Evolutionary conservation across 2,329 filamentous ascomycete species (phyloP).

Genomic region (Xylaria sp.): DNA sequence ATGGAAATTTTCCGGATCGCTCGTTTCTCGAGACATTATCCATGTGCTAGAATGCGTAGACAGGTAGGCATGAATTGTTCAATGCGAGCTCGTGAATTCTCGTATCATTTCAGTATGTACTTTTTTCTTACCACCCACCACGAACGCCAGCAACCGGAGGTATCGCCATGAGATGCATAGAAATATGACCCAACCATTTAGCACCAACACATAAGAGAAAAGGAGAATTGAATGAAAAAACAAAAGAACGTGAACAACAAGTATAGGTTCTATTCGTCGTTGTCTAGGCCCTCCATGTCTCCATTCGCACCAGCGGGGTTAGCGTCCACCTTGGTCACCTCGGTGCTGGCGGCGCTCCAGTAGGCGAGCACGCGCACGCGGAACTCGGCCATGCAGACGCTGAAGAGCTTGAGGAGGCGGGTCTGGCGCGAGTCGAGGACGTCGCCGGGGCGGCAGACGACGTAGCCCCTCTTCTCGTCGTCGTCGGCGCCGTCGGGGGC

Average conservation of each 20-base stretch:
- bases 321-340: conserved; percentile 67
- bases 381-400: conserved; percentile 91
- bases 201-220: conserved; percentile 12
- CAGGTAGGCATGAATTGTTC: conserved; percentile 2
- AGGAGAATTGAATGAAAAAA: neutral
- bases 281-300: conserved; percentile 36
- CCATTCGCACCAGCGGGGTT: conserved; percentile 49
- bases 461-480: conserved; percentile 67
- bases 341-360: conserved; percentile 69
- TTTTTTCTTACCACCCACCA: conserved; percentile 39
- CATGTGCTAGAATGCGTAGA: neutral
- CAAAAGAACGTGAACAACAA: neutral
- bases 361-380: conserved; percentile 81
- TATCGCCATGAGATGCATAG: conserved; percentile 48
- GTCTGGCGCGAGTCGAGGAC: conserved; percentile 91
- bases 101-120: conserved; percentile 28
- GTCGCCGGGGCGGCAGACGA: conserved; percentile 86
- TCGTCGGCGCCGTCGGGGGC: conserved; percentile 59
- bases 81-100: conserved; percentile 25
- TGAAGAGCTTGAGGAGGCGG: conserved; percentile 91
- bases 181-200: conserved; percentile 29
- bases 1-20: neutral
- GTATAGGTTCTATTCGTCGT: conserved; percentile 35
- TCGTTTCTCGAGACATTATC: neutral
- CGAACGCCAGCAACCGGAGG: conserved; percentile 46